A percentile compares a stretch with the other conserved stretches of the same genome.
Conservation (phyloP, 257 asterid genomes). For the Striga asiatica region DNA sequence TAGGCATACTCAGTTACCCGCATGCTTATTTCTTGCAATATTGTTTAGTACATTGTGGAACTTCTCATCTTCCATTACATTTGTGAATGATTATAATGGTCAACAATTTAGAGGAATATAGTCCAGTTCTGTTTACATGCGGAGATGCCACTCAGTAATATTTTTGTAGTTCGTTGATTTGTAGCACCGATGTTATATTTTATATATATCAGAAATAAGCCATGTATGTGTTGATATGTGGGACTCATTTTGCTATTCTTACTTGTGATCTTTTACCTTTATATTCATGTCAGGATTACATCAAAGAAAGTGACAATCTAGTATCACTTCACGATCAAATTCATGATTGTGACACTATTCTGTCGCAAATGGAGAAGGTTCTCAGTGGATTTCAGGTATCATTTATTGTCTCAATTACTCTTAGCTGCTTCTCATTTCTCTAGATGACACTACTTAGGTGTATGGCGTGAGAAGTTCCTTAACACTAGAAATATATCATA, state of each 20-base stretch:
- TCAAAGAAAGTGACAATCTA: slow-evolving; percentile 93
- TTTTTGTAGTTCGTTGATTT: not conserved
- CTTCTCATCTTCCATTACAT: not conserved
- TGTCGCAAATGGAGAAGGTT: slow-evolving; percentile 89
- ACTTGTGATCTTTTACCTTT: slow-evolving; percentile 5
- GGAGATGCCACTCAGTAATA: not conserved
- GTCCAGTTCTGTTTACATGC: slow-evolving; percentile 1
- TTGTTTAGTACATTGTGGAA: not conserved
- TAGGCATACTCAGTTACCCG: slow-evolving; percentile 11
- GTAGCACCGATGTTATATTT: not conserved
- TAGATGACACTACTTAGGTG: not conserved
- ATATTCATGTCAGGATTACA: slow-evolving; percentile 62
- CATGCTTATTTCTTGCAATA: slow-evolving; percentile 5
- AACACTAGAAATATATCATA: not conserved
- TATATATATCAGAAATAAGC: slow-evolving; percentile 1
- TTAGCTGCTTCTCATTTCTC: slow-evolving; percentile 6
- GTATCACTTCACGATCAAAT: slow-evolving; percentile 96
- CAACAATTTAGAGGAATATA: not conserved
- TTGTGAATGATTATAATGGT: not conserved
- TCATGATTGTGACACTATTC: slow-evolving; percentile 85
- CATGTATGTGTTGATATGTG: not conserved
- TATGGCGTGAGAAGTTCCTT: not conserved
- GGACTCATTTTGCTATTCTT: slow-evolving; percentile 15
- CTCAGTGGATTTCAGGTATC: slow-evolving; percentile 95
- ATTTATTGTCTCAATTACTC: not conserved